Conservation (phyloP, 768 basidiomycete species). For the Kwoniella mangroviensis region DNA sequence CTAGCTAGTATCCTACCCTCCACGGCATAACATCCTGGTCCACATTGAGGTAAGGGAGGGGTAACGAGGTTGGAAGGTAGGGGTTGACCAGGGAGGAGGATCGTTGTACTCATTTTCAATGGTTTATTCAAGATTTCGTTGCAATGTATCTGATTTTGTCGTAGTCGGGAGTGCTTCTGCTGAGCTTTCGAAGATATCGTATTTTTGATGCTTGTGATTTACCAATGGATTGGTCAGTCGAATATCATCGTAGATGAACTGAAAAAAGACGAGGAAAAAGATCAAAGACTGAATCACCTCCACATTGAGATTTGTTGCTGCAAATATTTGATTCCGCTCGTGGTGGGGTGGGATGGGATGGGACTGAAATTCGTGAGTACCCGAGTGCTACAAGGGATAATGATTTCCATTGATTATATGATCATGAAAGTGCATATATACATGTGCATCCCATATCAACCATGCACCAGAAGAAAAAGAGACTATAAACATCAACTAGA, state of each 20-base stretch:
- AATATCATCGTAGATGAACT: background rate
- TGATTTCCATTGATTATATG: too few relatives aligned
- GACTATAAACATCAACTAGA: background rate
- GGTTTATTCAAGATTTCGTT: too few relatives aligned
- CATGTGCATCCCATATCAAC: conserved; percentile 16
- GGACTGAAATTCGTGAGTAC: too few relatives aligned
- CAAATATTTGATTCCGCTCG: conserved; percentile 2
- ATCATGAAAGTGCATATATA: background rate
- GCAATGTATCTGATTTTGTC: too few relatives aligned
- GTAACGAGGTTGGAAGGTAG: conserved; percentile 42
- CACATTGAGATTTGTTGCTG: background rate
- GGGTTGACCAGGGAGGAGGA: conserved; percentile 55
- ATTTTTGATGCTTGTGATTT: too few relatives aligned
- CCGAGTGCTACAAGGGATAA: too few relatives aligned
- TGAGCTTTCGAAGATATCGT: too few relatives aligned
- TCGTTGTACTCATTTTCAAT: background rate
- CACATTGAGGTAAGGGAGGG: conserved; percentile 49
- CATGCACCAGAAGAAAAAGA: background rate
- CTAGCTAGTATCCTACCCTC: conserved; percentile 51
- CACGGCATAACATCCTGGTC: conserved; percentile 50
- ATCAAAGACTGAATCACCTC: background rate
- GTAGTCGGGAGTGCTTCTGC: too few relatives aligned
- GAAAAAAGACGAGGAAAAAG: background rate
- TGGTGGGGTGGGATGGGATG: too few relatives aligned
- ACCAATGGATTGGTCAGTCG: background rate